A percentile compares a stretch with the other conserved stretches of the same genome.
These are phyloP conservation scores for Aspergillus tanneri DNA, from an alignment of 2,329 filamentous ascomycete genomes.

Conservation along the genomic window DNA sequence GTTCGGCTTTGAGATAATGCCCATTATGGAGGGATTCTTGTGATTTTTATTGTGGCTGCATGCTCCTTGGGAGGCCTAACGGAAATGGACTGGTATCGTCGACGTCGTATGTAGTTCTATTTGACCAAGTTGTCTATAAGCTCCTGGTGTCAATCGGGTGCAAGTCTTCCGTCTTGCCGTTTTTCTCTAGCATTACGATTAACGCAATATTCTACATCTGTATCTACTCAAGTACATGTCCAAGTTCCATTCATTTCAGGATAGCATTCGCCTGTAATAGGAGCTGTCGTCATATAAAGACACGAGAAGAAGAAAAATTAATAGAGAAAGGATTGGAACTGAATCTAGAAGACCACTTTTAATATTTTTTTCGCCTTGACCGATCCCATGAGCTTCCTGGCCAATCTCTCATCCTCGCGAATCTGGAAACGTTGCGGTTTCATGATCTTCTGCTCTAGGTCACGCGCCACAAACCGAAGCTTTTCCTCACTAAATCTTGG, in stretches of 20 bases:
- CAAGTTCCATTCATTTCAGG: too few relatives aligned
- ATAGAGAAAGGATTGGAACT: not conserved
- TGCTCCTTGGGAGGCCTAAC: slow-evolving; percentile 26
- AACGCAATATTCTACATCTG: slow-evolving; percentile 12
- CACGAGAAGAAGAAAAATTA: not conserved
- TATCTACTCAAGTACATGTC: too few relatives aligned
- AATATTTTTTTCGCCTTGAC: slow-evolving; percentile 19
- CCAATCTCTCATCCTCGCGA: slow-evolving; percentile 19
- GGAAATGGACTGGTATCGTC: slow-evolving; percentile 21
- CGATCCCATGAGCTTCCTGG: slow-evolving; percentile 12
- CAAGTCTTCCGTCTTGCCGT: too few relatives aligned
- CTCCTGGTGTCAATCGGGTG: too few relatives aligned
- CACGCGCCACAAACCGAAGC: slow-evolving; percentile 12
- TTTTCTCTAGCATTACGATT: slow-evolving; percentile 2
- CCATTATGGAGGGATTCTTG: slow-evolving; percentile 30
- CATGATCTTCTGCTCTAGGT: slow-evolving; percentile 23
- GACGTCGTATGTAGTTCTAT: slow-evolving; percentile 20
- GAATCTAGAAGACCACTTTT: slow-evolving; percentile 13
- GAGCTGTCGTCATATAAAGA: too few relatives aligned
- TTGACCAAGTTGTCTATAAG: not conserved
- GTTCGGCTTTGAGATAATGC: slow-evolving; percentile 39
- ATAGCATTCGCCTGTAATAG: too few relatives aligned
- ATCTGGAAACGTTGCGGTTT: slow-evolving; percentile 14
- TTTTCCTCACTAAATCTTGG: slow-evolving; percentile 12
- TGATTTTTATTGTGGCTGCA: slow-evolving; percentile 30